phyloP scores from a whole-genome alignment of 148 eudicot genomes.

The Heliamphora exappendiculata region DNA sequence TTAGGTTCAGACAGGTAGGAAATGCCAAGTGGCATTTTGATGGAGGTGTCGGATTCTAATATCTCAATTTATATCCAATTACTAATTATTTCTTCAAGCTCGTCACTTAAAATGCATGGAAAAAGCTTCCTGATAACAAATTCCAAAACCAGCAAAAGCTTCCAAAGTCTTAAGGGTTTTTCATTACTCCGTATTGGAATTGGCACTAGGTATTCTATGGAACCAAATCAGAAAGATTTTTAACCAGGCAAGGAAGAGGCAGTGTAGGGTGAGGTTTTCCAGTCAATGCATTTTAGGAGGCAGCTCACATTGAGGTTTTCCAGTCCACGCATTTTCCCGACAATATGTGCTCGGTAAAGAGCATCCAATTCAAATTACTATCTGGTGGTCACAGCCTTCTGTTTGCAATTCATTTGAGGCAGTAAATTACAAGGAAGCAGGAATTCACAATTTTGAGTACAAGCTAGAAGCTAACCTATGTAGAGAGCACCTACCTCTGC shows the following conservation, averaged over 20 bases:
- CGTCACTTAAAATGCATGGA: not conserved
- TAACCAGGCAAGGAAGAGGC: not conserved
- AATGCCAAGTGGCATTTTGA: not conserved
- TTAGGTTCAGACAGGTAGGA: not conserved
- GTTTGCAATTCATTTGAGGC: not conserved
- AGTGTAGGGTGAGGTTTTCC: not conserved
- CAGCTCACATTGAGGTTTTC: no score
- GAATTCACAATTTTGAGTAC: not conserved
- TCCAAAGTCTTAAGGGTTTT: not conserved
- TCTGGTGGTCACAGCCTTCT: not conserved
- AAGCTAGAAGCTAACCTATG: not conserved
- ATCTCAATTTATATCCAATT: not conserved
- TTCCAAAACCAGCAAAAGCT: not conserved
- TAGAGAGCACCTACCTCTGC: not conserved
- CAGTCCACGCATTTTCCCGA: not conserved
- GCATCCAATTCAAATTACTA: not conserved
- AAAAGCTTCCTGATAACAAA: not conserved
- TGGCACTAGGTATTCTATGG: not conserved
- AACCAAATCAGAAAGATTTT: not conserved
- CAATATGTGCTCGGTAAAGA: not conserved
- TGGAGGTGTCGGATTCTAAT: not conserved
- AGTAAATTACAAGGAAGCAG: not conserved
- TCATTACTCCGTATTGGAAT: not conserved
- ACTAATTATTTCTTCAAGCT: not conserved
- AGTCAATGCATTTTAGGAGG: no score